These are phyloP conservation scores for Penicillium sp. DNA, from an alignment of 2,329 filamentous ascomycete genomes.

Conservation along the genomic window DNA sequence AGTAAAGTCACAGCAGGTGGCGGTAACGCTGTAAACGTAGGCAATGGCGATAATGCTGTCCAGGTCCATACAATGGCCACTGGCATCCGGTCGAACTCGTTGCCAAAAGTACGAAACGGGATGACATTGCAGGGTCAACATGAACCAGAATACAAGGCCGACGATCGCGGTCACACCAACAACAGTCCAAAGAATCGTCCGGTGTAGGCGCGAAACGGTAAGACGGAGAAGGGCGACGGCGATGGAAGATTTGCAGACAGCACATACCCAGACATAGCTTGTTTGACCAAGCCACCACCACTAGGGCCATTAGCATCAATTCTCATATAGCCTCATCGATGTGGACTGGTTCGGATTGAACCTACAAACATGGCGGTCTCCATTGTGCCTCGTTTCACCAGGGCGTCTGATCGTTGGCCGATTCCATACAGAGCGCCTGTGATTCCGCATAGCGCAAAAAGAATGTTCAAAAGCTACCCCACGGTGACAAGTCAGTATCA, in stretches of 20 bases:
- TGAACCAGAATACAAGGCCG: constrained; percentile 55
- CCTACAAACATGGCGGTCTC: constrained; percentile 41
- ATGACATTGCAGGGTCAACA: constrained; percentile 59
- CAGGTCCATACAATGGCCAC: constrained; percentile 46
- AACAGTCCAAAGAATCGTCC: constrained; percentile 35
- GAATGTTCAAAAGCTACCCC: constrained; percentile 34
- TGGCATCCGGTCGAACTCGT: constrained; percentile 16
- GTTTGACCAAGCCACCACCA: constrained; percentile 62
- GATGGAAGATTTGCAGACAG: constrained; percentile 57
- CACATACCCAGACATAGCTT: constrained; percentile 56
- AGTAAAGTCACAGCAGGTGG: constrained; percentile 56
- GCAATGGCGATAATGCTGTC: constrained; percentile 57
- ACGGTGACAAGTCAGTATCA: not conserved
- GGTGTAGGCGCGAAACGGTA: constrained; percentile 36
- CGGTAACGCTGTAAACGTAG: constrained; percentile 57
- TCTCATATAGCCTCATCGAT: not conserved
- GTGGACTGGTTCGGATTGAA: constrained; percentile 2
- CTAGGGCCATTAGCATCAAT: constrained; percentile 21
- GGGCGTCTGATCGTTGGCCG: constrained; percentile 26
- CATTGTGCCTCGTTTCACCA: constrained; percentile 25
- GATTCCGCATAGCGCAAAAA: constrained; percentile 43
- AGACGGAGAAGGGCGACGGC: constrained; percentile 60
- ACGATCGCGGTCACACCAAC: constrained; percentile 52
- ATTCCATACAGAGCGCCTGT: constrained; percentile 39
- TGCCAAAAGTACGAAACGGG: constrained; percentile 59